Conservation (phyloP, 1,284 basidiomycete genomes). For the Ustilago cynodontis region DNA sequence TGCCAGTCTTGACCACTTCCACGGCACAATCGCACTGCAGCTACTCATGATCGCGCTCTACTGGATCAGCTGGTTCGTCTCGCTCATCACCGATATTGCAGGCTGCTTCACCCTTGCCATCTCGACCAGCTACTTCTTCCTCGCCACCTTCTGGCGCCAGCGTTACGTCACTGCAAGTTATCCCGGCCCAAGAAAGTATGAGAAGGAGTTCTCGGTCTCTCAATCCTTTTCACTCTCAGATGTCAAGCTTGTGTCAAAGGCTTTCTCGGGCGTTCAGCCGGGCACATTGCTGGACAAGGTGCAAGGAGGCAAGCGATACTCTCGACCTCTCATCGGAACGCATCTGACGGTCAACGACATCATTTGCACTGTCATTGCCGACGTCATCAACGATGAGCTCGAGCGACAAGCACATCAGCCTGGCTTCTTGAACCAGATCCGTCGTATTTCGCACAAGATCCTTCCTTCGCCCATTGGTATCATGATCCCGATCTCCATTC, state of each 20-base stretch:
- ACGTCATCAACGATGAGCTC: conserved; percentile 59
- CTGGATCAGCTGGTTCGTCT: conserved; percentile 51
- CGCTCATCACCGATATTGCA: conserved; percentile 34
- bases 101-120: conserved; percentile 48
- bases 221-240: conserved; percentile 49
- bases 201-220: conserved; percentile 56
- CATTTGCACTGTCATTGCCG: conserved; percentile 62
- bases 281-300: conserved; percentile 53
- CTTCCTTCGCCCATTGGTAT: conserved; percentile 56
- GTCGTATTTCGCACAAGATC: conserved; percentile 40
- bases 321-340: conserved; percentile 41
- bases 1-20: conserved; percentile 55
- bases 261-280: conserved; percentile 62
- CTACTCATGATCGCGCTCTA: conserved; percentile 57
- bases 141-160: conserved; percentile 58
- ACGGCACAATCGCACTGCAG: conserved; percentile 48
- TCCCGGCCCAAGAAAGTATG: conserved; percentile 45
- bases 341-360: conserved; percentile 69
- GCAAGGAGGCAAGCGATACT: conserved; percentile 34
- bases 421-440: conserved; percentile 26
- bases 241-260: conserved; percentile 65
- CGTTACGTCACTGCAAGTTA: conserved; percentile 54
- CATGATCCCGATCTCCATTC: conserved; percentile 66
- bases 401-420: conserved; percentile 32
- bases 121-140: conserved; percentile 48